Conservation (phyloP, 257 asterid genomes). For the Capsicum rhomboideum region DNA sequence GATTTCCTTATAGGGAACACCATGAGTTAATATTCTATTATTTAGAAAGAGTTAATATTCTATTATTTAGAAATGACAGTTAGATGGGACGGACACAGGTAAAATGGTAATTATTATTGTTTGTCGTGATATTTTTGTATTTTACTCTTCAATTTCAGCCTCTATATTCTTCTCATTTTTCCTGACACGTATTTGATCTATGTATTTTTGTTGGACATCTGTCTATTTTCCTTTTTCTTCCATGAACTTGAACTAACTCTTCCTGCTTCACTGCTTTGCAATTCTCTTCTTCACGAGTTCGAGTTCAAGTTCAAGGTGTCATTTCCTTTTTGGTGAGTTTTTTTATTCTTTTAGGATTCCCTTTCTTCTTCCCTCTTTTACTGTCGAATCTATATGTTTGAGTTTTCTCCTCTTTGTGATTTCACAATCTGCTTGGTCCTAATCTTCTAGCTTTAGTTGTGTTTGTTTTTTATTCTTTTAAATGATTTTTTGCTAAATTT, state of each 20-base stretch:
- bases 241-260: not conserved
- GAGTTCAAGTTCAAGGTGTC: not conserved
- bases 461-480: not conserved
- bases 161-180: not conserved
- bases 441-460: not conserved
- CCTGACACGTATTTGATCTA: not conserved
- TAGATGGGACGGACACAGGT: not conserved
- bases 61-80: not conserved
- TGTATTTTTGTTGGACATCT: not conserved
- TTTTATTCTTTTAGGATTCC: not conserved
- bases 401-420: not conserved
- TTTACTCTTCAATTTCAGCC: not conserved
- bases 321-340: not conserved
- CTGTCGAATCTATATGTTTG: not conserved
- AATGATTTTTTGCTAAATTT: not conserved
- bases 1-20: not conserved
- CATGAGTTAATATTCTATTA: not conserved
- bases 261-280: not conserved
- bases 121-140: not conserved
- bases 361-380: not conserved
- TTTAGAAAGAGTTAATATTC: not conserved
- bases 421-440: not conserved
- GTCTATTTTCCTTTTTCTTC: not conserved
- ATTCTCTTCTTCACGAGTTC: not conserved
- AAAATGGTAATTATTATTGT: not conserved